A percentile compares a stretch with the other conserved stretches of the same genome.
phyloP scores from a whole-genome alignment of 2,329 filamentous ascomycete species.

The Fonsecaea multimorphosa region DNA sequence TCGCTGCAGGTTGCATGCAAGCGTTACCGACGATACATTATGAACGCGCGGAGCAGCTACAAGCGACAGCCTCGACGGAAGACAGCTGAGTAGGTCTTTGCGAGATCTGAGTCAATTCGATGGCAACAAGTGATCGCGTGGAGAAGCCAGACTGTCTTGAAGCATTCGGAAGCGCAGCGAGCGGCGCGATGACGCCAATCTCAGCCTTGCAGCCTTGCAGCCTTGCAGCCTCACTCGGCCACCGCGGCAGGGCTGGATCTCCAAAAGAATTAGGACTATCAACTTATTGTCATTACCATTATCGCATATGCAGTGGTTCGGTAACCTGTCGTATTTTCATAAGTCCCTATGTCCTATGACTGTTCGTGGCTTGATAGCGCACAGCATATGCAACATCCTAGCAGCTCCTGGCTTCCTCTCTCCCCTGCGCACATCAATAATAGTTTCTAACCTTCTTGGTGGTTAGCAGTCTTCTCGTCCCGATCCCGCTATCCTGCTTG shows the following conservation, averaged over 20 bases:
- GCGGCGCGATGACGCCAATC: conserved; percentile 29
- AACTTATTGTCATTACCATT: not conserved
- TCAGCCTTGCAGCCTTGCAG: conserved; percentile 25
- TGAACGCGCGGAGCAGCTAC: not conserved
- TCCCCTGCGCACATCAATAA: conserved; percentile 4
- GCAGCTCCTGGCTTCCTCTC: not conserved
- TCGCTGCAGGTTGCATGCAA: conserved; percentile 13
- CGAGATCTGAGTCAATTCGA: not conserved
- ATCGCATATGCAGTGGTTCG: not conserved
- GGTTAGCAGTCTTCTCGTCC: conserved; percentile 35
- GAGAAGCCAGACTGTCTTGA: conserved; percentile 33
- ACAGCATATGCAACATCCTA: not conserved
- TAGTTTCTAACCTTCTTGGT: conserved; percentile 30
- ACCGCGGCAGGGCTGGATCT: not conserved
- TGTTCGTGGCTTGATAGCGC: not conserved
- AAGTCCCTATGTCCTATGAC: not conserved
- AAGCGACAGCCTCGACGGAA: conserved; percentile 1
- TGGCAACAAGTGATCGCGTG: not conserved
- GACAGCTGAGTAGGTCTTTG: not conserved
- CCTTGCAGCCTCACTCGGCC: conserved; percentile 7
- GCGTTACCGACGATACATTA: conserved; percentile 25
- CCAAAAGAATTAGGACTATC: not conserved
- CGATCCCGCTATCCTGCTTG: conserved; percentile 32
- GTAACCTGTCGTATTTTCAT: not conserved
- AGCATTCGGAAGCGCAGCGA: conserved; percentile 3